These are phyloP conservation scores for Aspergillus leporis DNA, from an alignment of 495 filamentous ascomycete genomes.

Conservation along the genomic window DNA sequence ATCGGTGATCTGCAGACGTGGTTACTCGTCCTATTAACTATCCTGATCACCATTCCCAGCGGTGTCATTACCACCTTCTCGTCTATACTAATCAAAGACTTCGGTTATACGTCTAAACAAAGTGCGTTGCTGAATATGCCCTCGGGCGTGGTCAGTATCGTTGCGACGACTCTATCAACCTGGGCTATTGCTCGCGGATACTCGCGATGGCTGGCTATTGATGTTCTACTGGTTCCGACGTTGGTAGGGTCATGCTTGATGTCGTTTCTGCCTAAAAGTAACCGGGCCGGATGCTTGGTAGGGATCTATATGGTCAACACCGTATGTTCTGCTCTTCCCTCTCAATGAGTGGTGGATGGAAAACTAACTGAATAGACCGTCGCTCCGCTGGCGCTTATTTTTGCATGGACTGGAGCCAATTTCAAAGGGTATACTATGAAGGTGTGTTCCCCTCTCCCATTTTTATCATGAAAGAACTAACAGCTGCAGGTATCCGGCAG, in stretches of 20 bases:
- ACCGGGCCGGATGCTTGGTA: constrained; percentile 51
- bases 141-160: constrained; percentile 58
- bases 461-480: too few species aligned
- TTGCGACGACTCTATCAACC: constrained; percentile 52
- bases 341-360: background rate
- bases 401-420: constrained; percentile 47
- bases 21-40: constrained; percentile 45
- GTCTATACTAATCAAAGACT: constrained; percentile 46
- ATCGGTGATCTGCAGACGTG: constrained; percentile 42
- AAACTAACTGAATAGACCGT: constrained; percentile 25
- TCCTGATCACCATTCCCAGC: constrained; percentile 51
- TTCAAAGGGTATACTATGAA: constrained; percentile 47
- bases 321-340: constrained; percentile 18
- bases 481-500: constrained; percentile 31
- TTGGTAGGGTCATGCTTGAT: constrained; percentile 58
- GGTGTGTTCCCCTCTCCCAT: constrained; percentile 30
- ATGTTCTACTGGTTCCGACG: constrained; percentile 37
- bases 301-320: constrained; percentile 65
- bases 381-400: constrained; percentile 38
- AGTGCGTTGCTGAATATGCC: constrained; percentile 65
- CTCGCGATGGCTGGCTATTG: constrained; percentile 48
- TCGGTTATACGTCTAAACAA: constrained; percentile 42
- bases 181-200: constrained; percentile 38
- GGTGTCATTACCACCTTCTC: constrained; percentile 54
- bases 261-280: constrained; percentile 51